Evolutionary conservation across 2,329 filamentous ascomycete species (phyloP).

Genomic region (Bretziella fagacearum): DNA sequence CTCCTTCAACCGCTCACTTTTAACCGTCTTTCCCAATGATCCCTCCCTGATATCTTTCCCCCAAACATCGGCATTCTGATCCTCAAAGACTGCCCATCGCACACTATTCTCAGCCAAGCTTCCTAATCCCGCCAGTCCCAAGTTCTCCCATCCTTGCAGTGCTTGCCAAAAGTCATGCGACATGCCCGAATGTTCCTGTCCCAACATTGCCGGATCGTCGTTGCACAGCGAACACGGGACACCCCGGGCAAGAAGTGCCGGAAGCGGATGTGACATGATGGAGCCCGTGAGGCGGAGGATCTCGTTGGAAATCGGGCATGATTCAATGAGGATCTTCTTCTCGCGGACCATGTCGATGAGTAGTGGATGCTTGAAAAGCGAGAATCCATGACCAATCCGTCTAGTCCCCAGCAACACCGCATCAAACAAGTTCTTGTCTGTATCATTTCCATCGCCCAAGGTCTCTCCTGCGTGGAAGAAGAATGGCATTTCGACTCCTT

Average conservation of each 20-base stretch:
- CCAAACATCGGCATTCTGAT: slow-evolving; percentile 57
- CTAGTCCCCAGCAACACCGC: slow-evolving; percentile 73
- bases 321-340: slow-evolving; percentile 73
- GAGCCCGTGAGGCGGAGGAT: slow-evolving; percentile 62
- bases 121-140: slow-evolving; percentile 72
- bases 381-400: slow-evolving; percentile 78
- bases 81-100: slow-evolving; percentile 76
- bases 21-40: slow-evolving; percentile 49
- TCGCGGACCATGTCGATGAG: slow-evolving; percentile 80
- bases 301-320: slow-evolving; percentile 83
- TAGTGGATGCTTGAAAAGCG: slow-evolving; percentile 78
- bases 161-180: slow-evolving; percentile 93
- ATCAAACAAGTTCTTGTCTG: slow-evolving; percentile 74
- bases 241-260: slow-evolving; percentile 67
- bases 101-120: slow-evolving; percentile 86
- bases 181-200: slow-evolving; percentile 65
- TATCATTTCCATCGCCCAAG: slow-evolving; percentile 53
- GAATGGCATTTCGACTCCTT: slow-evolving; percentile 71
- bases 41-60: slow-evolving; percentile 54
- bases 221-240: slow-evolving; percentile 75
- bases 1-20: slow-evolving; percentile 55
- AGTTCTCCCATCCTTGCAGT: slow-evolving; percentile 77
- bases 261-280: slow-evolving; percentile 63
- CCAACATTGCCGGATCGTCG: slow-evolving; percentile 78
- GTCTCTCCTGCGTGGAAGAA: slow-evolving; percentile 92